phyloP scores from a whole-genome alignment of 306 rosid species.

The Luffa aegyptiaca region DNA sequence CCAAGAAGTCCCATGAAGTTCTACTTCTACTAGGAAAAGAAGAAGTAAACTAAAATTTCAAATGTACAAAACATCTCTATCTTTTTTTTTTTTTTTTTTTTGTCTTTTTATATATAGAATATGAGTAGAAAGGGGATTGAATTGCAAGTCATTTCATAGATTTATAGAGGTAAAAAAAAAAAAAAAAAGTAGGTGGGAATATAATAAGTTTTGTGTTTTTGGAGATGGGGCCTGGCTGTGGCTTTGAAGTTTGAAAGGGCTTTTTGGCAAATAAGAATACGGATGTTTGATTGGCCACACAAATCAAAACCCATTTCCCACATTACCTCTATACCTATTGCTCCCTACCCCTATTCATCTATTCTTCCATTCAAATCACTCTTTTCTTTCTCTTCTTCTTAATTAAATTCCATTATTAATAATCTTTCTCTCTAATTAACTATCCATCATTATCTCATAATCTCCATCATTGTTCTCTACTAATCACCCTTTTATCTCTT shows the following conservation, averaged over 20 bases:
- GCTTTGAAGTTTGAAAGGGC: not conserved
- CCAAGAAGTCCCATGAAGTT: too few species aligned
- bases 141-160: not conserved
- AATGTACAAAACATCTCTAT: too few species aligned
- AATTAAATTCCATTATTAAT: not conserved
- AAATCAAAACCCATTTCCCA: not conserved
- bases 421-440: not conserved
- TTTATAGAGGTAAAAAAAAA: too few species aligned
- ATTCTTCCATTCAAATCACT: not conserved
- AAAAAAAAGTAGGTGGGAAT: not conserved
- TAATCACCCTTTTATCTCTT: not conserved
- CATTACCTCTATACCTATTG: not conserved
- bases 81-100: too few species aligned
- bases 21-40: too few species aligned
- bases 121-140: not conserved
- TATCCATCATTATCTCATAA: not conserved
- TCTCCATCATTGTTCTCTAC: not conserved
- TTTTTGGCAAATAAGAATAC: not conserved
- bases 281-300: not conserved
- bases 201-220: not conserved
- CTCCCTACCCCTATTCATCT: not conserved
- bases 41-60: too few species aligned
- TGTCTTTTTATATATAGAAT: too few species aligned
- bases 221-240: not conserved
- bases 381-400: not conserved